Evolutionary conservation across 2,329 filamentous ascomycete species (phyloP).

Genomic region (Penicillium glabrum): DNA sequence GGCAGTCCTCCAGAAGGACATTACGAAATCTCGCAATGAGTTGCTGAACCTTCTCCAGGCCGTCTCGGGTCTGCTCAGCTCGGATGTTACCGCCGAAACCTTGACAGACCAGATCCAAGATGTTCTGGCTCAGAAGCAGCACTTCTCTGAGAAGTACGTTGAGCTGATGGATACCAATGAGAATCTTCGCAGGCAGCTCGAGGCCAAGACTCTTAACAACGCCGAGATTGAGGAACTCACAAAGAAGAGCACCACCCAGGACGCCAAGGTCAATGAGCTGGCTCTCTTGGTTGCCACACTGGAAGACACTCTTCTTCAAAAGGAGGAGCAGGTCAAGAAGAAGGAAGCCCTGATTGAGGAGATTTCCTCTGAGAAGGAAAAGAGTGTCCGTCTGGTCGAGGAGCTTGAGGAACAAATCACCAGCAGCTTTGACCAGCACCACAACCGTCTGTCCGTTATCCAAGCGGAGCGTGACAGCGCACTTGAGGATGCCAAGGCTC

Average conservation of each 20-base stretch:
- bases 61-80: constrained; percentile 47
- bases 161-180: constrained; percentile 42
- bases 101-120: constrained; percentile 66
- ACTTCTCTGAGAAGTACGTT: constrained; percentile 44
- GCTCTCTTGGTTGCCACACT: constrained; percentile 48
- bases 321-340: constrained; percentile 47
- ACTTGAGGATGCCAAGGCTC: constrained; percentile 73
- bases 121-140: constrained; percentile 42
- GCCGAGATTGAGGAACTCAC: constrained; percentile 40
- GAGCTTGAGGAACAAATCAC: constrained; percentile 96
- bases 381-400: constrained; percentile 87
- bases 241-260: constrained; percentile 50
- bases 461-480: constrained; percentile 72
- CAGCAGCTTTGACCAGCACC: constrained; percentile 90
- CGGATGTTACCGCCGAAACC: constrained; percentile 55
- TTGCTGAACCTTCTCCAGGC: constrained; percentile 64
- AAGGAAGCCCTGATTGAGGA: constrained; percentile 49
- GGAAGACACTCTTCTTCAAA: constrained; percentile 46
- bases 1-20: constrained; percentile 61
- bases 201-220: constrained; percentile 36
- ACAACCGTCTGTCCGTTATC: constrained; percentile 83
- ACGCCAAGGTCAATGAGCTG: constrained; percentile 58
- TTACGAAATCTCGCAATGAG: constrained; percentile 65
- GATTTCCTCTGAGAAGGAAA: constrained; percentile 70
- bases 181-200: constrained; percentile 38